A percentile compares a stretch with the other conserved stretches of the same genome.
phyloP scores from a whole-genome alignment of 257 asterid species.

The Solanum infundibuliforme region DNA sequence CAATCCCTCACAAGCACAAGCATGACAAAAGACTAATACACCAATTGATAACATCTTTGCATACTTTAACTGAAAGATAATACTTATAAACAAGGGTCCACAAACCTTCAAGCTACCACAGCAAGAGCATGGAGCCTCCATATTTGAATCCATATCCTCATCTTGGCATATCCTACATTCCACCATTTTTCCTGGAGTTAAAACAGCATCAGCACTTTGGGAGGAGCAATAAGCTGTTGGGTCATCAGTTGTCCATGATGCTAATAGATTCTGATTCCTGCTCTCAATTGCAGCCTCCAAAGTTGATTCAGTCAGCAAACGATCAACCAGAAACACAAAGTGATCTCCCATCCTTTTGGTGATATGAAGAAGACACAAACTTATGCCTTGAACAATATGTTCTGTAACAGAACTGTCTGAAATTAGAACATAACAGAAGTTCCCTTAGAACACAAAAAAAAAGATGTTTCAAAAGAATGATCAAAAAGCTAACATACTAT shows the following conservation, averaged over 20 bases:
- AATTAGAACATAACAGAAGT: not conserved
- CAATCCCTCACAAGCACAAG: not conserved
- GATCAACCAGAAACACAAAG: constrained; percentile 90
- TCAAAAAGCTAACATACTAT: not conserved
- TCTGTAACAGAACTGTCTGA: not conserved
- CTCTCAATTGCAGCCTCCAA: constrained; percentile 91
- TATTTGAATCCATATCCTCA: constrained; percentile 68
- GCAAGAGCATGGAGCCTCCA: constrained; percentile 97
- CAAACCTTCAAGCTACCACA: constrained; percentile 92
- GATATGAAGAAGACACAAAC: not conserved
- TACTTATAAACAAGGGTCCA: not conserved
- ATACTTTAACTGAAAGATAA: not conserved
- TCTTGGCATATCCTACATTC: constrained; percentile 99
- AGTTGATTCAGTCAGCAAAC: constrained; percentile 91
- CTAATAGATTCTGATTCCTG: constrained; percentile 30
- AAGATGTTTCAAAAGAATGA: not conserved
- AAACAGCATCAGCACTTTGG: constrained; percentile 26
- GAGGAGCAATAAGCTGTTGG: constrained; percentile 18
- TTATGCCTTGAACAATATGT: not conserved
- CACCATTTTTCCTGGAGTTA: constrained; percentile 49
- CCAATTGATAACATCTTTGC: not conserved
- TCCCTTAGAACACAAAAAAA: not conserved
- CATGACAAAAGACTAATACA: not conserved
- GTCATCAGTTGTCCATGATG: constrained; percentile 17
- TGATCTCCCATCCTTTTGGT: constrained; percentile 76